Base-by-base conservation (phyloP, 306 rosid genomes). In the Vigna mungo region DNA sequence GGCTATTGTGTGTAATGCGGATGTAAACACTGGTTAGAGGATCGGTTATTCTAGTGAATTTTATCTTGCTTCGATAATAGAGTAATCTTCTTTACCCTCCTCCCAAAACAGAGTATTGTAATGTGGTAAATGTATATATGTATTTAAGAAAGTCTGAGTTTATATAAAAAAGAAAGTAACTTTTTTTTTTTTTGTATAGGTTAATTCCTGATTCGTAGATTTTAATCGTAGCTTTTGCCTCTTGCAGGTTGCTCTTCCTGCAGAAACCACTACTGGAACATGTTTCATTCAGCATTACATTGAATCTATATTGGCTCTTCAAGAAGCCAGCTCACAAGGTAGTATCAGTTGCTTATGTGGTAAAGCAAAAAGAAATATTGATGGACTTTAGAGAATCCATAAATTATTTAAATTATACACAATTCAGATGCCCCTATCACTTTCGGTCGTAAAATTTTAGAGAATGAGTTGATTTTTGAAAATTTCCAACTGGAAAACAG, bases 211-310 rank as follows among this genome's bases (percentile, higher is more conserved):
- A 37, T 56, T 77, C 72, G 1, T 41, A 41, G 9, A 41, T 41
- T 2, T 80, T 68, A 56, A 67, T 7, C 20, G 48, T 63, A 49
- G 25, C 71, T 56, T 82, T 75, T 72, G 71, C 71, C 41, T 74
- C 68, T 83, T 81, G 71, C 88, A 95, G 99, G 89, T 95, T 79
- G 97, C 99, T 82, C 97, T 95, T 87, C 99, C 99, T 9, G 88
- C 87, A 16, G 99, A 95, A 80, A 95, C 93, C 74, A 84, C 92
- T 32, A 84, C 96, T 21, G 94, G 91, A 76, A 76, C 89, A 54
- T 60, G 94, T 83, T 95, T 90, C 86, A 74, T 95, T 69, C 96
- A 91, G 75, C 49, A 86, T 80, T 91, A 95, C 84, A 88, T 95
- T 60, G 99, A 95, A 68, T 84, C 85, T 44, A 84, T 89, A 85